Evolutionary conservation across 1,284 basidiomycete genomes (phyloP), one percentile per base, ranked within the genome.

Genomic region (Dichomitus squalens): DNA sequence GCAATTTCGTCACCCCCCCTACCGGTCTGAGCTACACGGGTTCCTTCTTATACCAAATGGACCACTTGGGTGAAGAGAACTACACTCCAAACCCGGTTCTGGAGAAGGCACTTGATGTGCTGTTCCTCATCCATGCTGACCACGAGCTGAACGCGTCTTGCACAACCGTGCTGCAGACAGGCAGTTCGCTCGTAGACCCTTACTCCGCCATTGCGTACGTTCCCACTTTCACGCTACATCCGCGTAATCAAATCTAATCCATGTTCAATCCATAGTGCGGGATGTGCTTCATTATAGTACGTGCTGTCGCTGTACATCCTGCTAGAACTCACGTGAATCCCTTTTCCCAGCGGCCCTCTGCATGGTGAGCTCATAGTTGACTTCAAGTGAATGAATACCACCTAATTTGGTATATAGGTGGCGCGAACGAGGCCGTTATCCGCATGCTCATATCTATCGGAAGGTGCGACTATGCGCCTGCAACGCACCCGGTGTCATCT

Each of bases 381-480:
- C 36, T 1, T 2, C 18, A 33, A 11, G n/a, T 11, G 11, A 25
- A 48, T 41, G 18, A 27, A 38, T 2, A 29, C 23, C n/a, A 36
- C 18, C 44, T 49, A 6, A 43, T 48, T 23, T 53, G 38, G 53
- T 35, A 50, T 48, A 21, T 64, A 87, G 85, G 91, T 63, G 91
- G 91, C 58, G 92, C 92, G 4, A 93, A 93, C 64, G 92, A 93
- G 73, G 92, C 92, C 11, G 93, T 95, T 58, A 93, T 95, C 69
- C 84, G 92, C 16, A 95, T 95, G 93, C 77, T 95, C 46, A 82
- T 93, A 44, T 87, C 89, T 1, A 93, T 95, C 60, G 93, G 92
- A 65, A 85, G 85, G 88, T 88, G 60, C 68, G 80, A 69, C 8
- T 7, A n/a, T 6, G 3, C 8, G 29, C 40, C 20, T n/a, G 12